Evolutionary conservation across 805 yeast species (phyloP), one percentile per base, ranked within the genome.

Genomic region (Yamadazyma laniorum): DNA sequence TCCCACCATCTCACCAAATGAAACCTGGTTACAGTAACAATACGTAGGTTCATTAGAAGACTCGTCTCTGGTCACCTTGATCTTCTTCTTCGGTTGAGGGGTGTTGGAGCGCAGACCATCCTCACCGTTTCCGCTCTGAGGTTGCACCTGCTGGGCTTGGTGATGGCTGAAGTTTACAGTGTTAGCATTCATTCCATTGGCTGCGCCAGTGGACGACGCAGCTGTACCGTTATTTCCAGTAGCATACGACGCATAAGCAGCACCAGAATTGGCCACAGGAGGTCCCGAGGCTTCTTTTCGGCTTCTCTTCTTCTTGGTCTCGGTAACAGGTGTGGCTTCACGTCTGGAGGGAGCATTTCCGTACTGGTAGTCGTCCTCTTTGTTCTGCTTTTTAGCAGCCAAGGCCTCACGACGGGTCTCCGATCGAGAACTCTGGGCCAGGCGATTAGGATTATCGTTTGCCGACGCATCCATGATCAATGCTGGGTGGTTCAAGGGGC

Each of bases 1-100:
- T 2, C 95, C 99, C 43, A 93, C 97, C 99, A 93, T 93, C 55
- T 93, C 98, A 14, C 99, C 99, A 57, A 85, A 93, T 4, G 97
- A 91, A 0, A 90, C 95, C 58, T 90, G 96, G 58, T 89, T 87
- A 65, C 99, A 93, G 65, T 91, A 90, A 61, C 99, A 93, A 59
- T 91, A 91, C 2, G 89, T 77, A 1, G 95, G 95, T 53, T 90
- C 97, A 37, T 38, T 49, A 33, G 40, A 44, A 9, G 39, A 37
- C 23, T 52, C 58, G 27, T 50, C 58, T 25, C 55, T 52, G 18
- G 43, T 37, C 22, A 39, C 42, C 11, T 42, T 44, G 19, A 50
- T 48, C 43, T 51, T 53, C 39, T 55, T 58, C 46, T 42, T 41
- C 11, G 49, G 50, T 25, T 39, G 44, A 9, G 54, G 54, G 11